Base-by-base conservation (phyloP, 139 green algal genomes). In the Pseudopediastrum boryanum region DNA sequence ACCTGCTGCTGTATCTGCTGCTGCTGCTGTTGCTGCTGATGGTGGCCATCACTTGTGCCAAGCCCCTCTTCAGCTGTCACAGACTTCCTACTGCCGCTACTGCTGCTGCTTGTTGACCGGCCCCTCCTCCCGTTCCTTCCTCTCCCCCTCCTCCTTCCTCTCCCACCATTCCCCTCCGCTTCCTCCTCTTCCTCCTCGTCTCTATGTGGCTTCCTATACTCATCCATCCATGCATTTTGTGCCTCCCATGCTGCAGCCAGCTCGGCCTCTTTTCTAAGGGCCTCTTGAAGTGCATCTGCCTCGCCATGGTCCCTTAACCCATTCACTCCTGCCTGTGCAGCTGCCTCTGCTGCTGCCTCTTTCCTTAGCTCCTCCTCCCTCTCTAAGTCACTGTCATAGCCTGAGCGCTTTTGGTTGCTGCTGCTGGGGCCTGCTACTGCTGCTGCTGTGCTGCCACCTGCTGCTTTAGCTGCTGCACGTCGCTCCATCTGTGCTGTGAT, bases 221-320 rank as follows among this genome's bases (percentile, higher is more conserved):
- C 21, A 42, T 66, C 51, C 74, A 81, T 81, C 74, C 74, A 81
- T 35, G 62, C 74, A 13, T 81, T 51, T 19, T 81, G 59, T 63
- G 72, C 44, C 25, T 38, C 59, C 74, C 74, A 81, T 2, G 21
- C 31, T 10, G 74, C 62, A 62, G 72, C 41, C 12, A 41, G n/a
- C n/a, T 4, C 6, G 4, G 6, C 71, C 13, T 54, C 71, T 38
- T 54, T 29, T 39, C 31, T n/a, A 54, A 78, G 50, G 54, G 43
- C 71, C 7, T 2, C 25, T 16, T 36, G n/a, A 38, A 56, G 54
- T 41, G 21, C 71, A 54, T 38, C 54, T 42, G 54, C 71, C 35
- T 69, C 70, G 42, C 50, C 61, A 69, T 21, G 27, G 1, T 21
- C 31, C 8, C 61, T 69, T 36, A 69, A 36, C 61, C 46, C 36